Conservation (phyloP, 2,329 filamentous ascomycete genomes). For the Tolypocladium tropicale region DNA sequence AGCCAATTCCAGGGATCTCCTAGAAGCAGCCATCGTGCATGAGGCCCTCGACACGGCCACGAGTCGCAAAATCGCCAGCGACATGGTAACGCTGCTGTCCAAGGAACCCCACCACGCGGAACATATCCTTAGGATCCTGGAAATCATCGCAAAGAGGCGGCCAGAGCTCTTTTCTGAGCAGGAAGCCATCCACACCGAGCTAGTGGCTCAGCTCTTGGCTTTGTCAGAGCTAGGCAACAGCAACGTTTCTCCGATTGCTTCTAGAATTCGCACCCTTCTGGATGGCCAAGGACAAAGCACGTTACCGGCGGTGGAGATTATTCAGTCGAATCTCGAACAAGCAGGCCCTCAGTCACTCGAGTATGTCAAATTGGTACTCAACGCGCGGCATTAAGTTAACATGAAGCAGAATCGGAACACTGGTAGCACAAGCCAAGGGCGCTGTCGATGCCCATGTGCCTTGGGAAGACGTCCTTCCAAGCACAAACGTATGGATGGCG, state of each 20-base stretch:
- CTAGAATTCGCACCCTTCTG: conserved; percentile 32
- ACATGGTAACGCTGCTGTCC: conserved; percentile 23
- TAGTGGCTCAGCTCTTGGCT: conserved; percentile 43
- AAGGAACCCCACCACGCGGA: conserved; percentile 16
- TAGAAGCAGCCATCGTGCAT: conserved; percentile 36
- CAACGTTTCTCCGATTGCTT: conserved; percentile 27
- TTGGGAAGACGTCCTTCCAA: conserved; percentile 49
- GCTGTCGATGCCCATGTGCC: conserved; percentile 17
- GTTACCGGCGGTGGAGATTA: conserved; percentile 37
- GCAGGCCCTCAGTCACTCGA: conserved; percentile 38
- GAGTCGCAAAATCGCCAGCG: conserved; percentile 20
- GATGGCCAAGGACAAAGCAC: conserved; percentile 31
- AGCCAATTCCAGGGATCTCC: conserved; percentile 27
- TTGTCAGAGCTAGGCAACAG: conserved; percentile 39
- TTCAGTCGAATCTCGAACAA: conserved; percentile 44
- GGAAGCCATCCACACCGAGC: conserved; percentile 33
- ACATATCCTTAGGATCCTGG: conserved; percentile 32
- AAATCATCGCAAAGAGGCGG: conserved; percentile 34
- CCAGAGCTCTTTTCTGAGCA: conserved; percentile 34
- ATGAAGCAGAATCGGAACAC: conserved; percentile 37
- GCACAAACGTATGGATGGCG: conserved; percentile 51
- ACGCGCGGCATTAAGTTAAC: conserved; percentile 1
- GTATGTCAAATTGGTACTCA: conserved; percentile 21
- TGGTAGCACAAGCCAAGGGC: conserved; percentile 35
- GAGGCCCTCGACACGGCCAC: conserved; percentile 26